A percentile compares a stretch with the other conserved stretches of the same genome.
phyloP scores from a whole-genome alignment of 768 basidiomycete species.

The Sarcodon sp. region DNA sequence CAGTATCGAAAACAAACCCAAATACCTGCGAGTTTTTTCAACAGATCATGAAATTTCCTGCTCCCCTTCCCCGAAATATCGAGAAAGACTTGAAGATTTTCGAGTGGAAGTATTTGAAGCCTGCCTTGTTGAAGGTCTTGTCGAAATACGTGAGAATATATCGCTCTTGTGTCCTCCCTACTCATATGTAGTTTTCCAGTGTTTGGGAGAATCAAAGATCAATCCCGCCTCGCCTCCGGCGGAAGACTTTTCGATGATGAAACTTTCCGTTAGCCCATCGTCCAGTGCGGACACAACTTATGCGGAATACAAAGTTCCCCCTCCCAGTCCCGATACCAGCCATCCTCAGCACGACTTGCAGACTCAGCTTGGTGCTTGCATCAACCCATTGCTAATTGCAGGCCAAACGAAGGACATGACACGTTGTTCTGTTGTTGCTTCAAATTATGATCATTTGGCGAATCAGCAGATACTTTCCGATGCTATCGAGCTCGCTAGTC shows the following conservation, averaged over 20 bases:
- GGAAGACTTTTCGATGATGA: no score
- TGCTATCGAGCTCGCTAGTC: no score
- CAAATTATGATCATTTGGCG: no score
- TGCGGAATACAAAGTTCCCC: no score
- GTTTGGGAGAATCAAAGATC: not conserved
- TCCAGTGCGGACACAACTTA: not conserved
- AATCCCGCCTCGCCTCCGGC: not conserved
- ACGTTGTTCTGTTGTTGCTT: no score
- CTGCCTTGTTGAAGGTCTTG: conserved; percentile 67
- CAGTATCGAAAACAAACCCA: conserved; percentile 76
- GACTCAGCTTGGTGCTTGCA: no score
- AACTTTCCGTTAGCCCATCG: not conserved
- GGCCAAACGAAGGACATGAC: no score
- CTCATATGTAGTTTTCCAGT: not conserved
- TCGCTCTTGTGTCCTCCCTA: not conserved
- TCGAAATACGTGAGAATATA: conserved; percentile 60
- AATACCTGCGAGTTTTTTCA: conserved; percentile 84
- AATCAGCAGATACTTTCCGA: no score
- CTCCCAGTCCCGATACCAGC: no score
- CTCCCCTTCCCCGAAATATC: conserved; percentile 90
- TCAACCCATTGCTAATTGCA: no score
- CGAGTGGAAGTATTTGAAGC: conserved; percentile 56
- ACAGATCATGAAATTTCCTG: conserved; percentile 91
- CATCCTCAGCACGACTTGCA: no score
- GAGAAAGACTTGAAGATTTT: conserved; percentile 94